A percentile compares a stretch with the other conserved stretches of the same genome.
Conservation (phyloP, 2,329 filamentous ascomycete species). For the Aureobasidium zeae region DNA sequence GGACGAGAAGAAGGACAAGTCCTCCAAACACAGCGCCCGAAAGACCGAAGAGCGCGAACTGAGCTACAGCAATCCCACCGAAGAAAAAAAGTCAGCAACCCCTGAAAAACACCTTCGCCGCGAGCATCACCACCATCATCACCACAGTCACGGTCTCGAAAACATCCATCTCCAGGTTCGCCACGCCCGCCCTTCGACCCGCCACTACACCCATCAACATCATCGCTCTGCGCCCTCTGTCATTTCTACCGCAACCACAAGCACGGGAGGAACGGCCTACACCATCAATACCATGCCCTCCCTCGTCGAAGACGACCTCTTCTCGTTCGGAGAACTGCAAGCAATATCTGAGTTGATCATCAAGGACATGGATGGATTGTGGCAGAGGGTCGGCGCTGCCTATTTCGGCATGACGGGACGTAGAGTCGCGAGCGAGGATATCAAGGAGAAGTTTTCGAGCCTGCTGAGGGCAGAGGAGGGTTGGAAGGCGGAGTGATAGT, state of each 20-base stretch:
- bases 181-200: neutral
- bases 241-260: neutral
- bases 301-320: conserved; percentile 29
- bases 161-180: neutral
- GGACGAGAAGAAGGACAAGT: conserved; percentile 16
- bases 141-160: neutral
- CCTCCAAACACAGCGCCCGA: neutral
- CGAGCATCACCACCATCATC: neutral
- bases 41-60: conserved; percentile 9
- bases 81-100: conserved; percentile 15
- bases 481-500: conserved; percentile 30
- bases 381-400: conserved; percentile 38
- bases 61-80: neutral
- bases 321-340: conserved; percentile 31
- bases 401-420: conserved; percentile 44
- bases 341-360: conserved; percentile 37
- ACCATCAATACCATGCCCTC: conserved; percentile 17
- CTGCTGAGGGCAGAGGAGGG: no score
- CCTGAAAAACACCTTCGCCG: conserved; percentile 20
- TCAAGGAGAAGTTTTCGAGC: conserved; percentile 51
- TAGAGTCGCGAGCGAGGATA: conserved; percentile 49
- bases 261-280: neutral
- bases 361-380: conserved; percentile 36
- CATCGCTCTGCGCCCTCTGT: neutral
- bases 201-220: neutral